A percentile compares a stretch with the other conserved stretches of the same genome.
These are phyloP conservation scores for Penicillium goetzii DNA, from an alignment of 495 filamentous ascomycete species.

Conservation along the genomic window DNA sequence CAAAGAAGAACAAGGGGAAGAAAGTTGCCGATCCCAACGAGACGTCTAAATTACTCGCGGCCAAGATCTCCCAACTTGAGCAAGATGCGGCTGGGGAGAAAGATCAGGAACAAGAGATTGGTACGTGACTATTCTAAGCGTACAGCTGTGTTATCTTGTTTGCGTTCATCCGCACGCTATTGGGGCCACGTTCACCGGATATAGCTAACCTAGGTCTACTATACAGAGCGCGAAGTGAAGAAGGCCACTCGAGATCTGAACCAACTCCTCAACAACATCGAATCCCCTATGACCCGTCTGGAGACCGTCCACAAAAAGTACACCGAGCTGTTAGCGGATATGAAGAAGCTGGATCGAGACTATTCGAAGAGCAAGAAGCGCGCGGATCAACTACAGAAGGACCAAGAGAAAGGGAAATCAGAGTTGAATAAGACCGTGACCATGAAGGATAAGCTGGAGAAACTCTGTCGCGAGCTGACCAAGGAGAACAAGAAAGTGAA, in stretches of 20 bases:
- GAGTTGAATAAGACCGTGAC: slow-evolving; percentile 85
- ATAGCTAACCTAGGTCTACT: slow-evolving; percentile 27
- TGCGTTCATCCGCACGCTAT: slow-evolving; percentile 6
- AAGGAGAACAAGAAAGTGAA: slow-evolving; percentile 97
- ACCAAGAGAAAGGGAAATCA: slow-evolving; percentile 84
- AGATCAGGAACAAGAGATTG: slow-evolving; percentile 94
- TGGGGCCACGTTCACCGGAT: not conserved
- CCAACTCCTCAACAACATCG: slow-evolving; percentile 78
- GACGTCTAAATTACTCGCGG: slow-evolving; percentile 84
- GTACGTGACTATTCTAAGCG: slow-evolving; percentile 59
- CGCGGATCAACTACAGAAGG: slow-evolving; percentile 92
- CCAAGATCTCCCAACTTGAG: slow-evolving; percentile 94
- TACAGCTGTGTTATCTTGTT: slow-evolving; percentile 1
- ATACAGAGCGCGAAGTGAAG: slow-evolving; percentile 78
- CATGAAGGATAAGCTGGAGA: slow-evolving; percentile 93
- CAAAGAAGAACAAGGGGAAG: slow-evolving; percentile 73
- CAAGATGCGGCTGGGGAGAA: slow-evolving; percentile 90
- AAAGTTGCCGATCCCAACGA: slow-evolving; percentile 79
- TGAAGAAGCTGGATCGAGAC: slow-evolving; percentile 93
- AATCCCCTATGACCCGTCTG: slow-evolving; percentile 71
- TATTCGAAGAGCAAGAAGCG: slow-evolving; percentile 95
- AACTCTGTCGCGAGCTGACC: slow-evolving; percentile 87
- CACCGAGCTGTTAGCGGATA: slow-evolving; percentile 85
- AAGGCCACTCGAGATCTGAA: slow-evolving; percentile 91
- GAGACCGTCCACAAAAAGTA: slow-evolving; percentile 90